These are phyloP conservation scores for Lipomyces spencermartinsiae DNA, from an alignment of 805 yeast species.

Conservation along the genomic window DNA sequence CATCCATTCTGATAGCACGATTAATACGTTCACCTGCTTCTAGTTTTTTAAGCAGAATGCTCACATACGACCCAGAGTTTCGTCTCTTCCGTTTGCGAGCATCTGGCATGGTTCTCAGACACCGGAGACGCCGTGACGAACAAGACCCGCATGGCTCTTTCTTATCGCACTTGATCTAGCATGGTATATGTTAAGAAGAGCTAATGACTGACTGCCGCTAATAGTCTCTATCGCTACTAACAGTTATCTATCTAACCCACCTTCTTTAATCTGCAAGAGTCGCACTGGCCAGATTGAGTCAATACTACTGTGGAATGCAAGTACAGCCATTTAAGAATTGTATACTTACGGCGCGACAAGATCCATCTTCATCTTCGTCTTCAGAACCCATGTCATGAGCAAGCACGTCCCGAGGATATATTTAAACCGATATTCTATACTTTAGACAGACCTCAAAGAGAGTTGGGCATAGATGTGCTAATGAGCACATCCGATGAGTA, in stretches of 20 bases:
- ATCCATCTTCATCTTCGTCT: background rate
- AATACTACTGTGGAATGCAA: background rate
- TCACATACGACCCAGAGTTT: background rate
- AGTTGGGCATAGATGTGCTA: too few species aligned
- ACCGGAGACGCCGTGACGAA: slow-evolving; percentile 3
- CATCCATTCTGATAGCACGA: background rate
- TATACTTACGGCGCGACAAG: background rate
- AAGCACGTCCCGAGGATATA: too few species aligned
- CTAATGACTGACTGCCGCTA: background rate
- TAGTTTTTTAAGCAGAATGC: background rate
- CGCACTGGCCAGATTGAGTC: slow-evolving; percentile 19
- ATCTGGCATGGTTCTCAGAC: slow-evolving; percentile 26
- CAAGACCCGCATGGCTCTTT: slow-evolving; percentile 22
- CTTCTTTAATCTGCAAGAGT: slow-evolving; percentile 28
- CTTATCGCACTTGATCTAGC: slow-evolving; percentile 29
- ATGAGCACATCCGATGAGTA: too few species aligned
- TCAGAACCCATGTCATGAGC: background rate
- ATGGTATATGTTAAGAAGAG: background rate
- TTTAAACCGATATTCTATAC: background rate
- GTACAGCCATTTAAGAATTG: background rate
- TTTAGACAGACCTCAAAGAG: background rate
- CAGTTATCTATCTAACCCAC: slow-evolving; percentile 1
- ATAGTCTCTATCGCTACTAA: background rate
- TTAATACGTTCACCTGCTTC: background rate
- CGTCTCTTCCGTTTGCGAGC: slow-evolving; percentile 26